A percentile compares a stretch with the other conserved stretches of the same genome.
Conservation (phyloP, 2,329 filamentous ascomycete genomes). For the Macrophomina pseudophaseolina region DNA sequence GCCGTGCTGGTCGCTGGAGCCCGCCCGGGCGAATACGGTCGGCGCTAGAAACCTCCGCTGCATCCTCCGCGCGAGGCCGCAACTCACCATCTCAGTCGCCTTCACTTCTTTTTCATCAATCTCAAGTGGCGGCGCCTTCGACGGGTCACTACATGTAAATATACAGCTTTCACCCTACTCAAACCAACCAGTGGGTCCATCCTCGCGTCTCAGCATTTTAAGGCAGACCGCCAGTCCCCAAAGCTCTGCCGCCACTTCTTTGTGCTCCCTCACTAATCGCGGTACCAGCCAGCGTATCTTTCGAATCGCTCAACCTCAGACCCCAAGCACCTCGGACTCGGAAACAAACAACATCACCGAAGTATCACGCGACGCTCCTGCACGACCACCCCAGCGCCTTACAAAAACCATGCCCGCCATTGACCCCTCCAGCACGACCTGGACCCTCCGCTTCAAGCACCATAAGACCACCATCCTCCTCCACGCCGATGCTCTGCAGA, state of each 20-base stretch:
- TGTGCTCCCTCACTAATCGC: not conserved
- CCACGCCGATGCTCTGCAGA: conserved; percentile 50
- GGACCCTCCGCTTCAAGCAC: conserved; percentile 55
- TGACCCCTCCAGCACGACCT: conserved; percentile 37
- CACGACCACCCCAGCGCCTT: not conserved
- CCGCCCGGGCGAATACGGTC: conserved; percentile 2
- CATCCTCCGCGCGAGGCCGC: conserved; percentile 13
- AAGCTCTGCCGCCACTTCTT: not conserved
- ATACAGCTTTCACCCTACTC: no score
- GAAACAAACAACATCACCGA: no score
- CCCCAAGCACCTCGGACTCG: no score
- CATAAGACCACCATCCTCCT: conserved; percentile 53
- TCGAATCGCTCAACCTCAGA: no score
- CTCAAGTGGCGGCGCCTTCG: no score
- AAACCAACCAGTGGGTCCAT: no score
- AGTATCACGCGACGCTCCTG: not conserved
- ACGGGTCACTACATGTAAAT: no score
- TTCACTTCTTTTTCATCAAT: not conserved
- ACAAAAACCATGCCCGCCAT: conserved; percentile 27
- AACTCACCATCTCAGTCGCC: not conserved
- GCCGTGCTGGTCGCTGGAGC: not conserved
- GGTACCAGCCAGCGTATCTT: no score
- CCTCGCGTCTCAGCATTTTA: no score
- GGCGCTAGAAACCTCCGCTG: conserved; percentile 21
- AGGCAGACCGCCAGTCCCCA: not conserved